Evolutionary conservation across 192 early-diverging fungal species (phyloP).

Genomic region (Podochytrium sp.): DNA sequence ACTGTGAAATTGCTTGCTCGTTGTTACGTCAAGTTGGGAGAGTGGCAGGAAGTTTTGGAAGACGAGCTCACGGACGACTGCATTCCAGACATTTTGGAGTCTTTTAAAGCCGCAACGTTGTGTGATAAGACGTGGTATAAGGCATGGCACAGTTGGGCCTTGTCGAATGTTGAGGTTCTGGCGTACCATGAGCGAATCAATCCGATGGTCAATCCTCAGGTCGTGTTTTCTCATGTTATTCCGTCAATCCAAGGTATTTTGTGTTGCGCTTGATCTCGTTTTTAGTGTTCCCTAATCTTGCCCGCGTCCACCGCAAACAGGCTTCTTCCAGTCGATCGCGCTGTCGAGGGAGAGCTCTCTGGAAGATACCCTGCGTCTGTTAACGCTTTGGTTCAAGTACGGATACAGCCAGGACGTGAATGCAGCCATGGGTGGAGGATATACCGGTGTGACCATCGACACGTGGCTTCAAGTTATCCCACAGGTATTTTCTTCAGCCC

Average conservation of each 20-base stretch:
- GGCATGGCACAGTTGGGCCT: slow-evolving; percentile 89
- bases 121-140: slow-evolving; percentile 84
- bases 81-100: slow-evolving; percentile 63
- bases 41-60: slow-evolving; percentile 69
- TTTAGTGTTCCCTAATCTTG: slow-evolving; percentile 44
- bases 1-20: slow-evolving; percentile 34
- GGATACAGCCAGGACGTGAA: slow-evolving; percentile 73
- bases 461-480: slow-evolving; percentile 92
- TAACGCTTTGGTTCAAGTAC: slow-evolving; percentile 89
- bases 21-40: slow-evolving; percentile 83
- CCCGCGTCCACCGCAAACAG: slow-evolving; percentile 47
- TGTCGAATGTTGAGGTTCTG: slow-evolving; percentile 79
- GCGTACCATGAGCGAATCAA: slow-evolving; percentile 67
- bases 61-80: slow-evolving; percentile 41
- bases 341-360: slow-evolving; percentile 73
- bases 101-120: slow-evolving; percentile 70
- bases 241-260: slow-evolving; percentile 65
- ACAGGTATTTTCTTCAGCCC: slow-evolving; percentile 14
- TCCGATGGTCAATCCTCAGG: slow-evolving; percentile 55
- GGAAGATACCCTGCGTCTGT: slow-evolving; percentile 81
- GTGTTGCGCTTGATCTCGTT: not conserved
- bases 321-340: slow-evolving; percentile 83
- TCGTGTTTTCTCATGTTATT: slow-evolving; percentile 67
- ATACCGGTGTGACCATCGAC: slow-evolving; percentile 72
- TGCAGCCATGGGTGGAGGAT: slow-evolving; percentile 65